phyloP scores from a whole-genome alignment of 768 basidiomycete genomes.

The Heimioporus sp. region DNA sequence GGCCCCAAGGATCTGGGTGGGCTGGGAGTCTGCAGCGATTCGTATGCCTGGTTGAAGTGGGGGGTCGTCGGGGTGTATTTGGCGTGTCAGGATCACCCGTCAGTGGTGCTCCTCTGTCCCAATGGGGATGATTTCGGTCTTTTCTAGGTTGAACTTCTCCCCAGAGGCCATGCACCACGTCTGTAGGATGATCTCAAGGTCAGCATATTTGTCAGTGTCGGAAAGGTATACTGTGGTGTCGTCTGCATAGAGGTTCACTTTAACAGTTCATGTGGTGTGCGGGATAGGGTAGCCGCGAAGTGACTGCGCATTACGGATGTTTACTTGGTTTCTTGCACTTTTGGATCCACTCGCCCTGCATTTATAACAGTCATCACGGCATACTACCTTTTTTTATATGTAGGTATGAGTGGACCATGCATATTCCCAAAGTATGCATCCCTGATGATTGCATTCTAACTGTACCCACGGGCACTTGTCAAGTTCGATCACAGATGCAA shows the following conservation, averaged over 20 bases:
- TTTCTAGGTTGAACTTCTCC: no score
- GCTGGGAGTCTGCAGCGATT: conserved; percentile 15
- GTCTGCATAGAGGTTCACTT: conserved; percentile 27
- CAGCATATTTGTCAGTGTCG: conserved; percentile 7
- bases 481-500: no score
- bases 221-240: conserved; percentile 22
- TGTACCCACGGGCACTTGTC: no score
- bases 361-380: no score
- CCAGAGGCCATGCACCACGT: conserved; percentile 27
- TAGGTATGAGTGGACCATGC: no score
- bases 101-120: conserved; percentile 12
- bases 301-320: conserved; percentile 3
- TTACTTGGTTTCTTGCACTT: no score
- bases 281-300: conserved; percentile 6
- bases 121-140: conserved; percentile 20
- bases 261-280: conserved; percentile 4
- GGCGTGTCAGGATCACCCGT: fast-evolving
- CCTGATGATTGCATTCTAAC: no score
- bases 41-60: not conserved
- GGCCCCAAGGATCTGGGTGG: conserved; percentile 7
- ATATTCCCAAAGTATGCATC: no score
- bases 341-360: no score
- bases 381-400: no score
- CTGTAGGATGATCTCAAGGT: conserved; percentile 19
- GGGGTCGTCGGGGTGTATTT: not conserved